Evolutionary conservation across 805 yeast species (phyloP).

Genomic region (Candida alai): DNA sequence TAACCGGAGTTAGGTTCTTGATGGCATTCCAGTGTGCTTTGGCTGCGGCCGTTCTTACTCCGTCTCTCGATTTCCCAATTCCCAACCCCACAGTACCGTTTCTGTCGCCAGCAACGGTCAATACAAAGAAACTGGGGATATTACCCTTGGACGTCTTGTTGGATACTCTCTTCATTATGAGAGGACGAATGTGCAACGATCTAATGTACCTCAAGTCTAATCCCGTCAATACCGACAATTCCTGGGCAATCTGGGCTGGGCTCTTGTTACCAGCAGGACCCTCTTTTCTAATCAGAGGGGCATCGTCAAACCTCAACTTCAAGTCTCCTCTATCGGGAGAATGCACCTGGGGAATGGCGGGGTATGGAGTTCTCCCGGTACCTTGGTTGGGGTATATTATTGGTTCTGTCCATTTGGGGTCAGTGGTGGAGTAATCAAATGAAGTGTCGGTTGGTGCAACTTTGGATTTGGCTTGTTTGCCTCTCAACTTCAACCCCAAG

Average conservation of each 20-base stretch:
- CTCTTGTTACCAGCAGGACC: slow-evolving; percentile 9
- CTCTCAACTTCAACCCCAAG: slow-evolving; percentile 32
- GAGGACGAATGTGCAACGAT: slow-evolving; percentile 58
- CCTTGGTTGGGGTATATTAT: slow-evolving; percentile 48
- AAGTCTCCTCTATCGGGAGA: slow-evolving; percentile 49
- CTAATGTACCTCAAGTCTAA: slow-evolving; percentile 58
- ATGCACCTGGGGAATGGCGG: slow-evolving; percentile 51
- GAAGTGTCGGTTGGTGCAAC: slow-evolving; percentile 64
- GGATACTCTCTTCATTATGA: slow-evolving; percentile 75
- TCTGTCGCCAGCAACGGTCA: slow-evolving; percentile 88
- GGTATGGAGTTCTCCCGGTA: slow-evolving; percentile 50
- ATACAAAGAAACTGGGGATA: slow-evolving; percentile 72
- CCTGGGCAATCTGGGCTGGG: slow-evolving; percentile 39
- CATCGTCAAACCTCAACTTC: slow-evolving; percentile 31
- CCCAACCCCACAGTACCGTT: slow-evolving; percentile 95
- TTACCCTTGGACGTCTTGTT: slow-evolving; percentile 93
- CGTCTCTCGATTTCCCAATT: slow-evolving; percentile 85
- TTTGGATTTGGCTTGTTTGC: slow-evolving; percentile 30
- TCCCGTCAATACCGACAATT: slow-evolving; percentile 62
- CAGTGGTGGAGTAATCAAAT: slow-evolving; percentile 67
- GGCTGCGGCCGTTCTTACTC: slow-evolving; percentile 66
- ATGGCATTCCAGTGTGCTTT: slow-evolving; percentile 95
- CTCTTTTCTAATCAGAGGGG: slow-evolving; percentile 9
- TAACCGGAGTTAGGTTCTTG: slow-evolving; percentile 74
- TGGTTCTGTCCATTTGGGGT: slow-evolving; percentile 73